These are phyloP conservation scores for Botrytis fragariae DNA, from an alignment of 2,329 filamentous ascomycete species.

Conservation along the genomic window DNA sequence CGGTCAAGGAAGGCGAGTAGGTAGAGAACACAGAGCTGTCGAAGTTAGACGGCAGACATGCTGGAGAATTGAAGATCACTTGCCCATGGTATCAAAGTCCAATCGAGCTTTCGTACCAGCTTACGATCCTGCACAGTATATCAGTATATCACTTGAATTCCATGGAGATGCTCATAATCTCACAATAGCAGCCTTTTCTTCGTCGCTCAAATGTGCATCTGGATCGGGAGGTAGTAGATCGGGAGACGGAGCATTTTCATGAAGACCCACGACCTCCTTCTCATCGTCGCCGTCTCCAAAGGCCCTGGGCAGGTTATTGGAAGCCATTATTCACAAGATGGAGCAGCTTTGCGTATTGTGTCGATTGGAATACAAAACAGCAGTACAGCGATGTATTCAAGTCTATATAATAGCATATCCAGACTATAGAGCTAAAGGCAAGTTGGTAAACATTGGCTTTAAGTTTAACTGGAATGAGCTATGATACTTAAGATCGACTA, in stretches of 20 bases:
- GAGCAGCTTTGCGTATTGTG: not conserved
- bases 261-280: slow-evolving; percentile 5
- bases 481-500: not conserved
- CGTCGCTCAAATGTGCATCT: slow-evolving; percentile 62
- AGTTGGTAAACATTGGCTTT: not conserved
- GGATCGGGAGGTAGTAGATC: slow-evolving; percentile 45
- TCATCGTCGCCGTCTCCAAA: slow-evolving; percentile 9
- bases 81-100: slow-evolving; percentile 58
- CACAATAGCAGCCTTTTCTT: slow-evolving; percentile 61
- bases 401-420: not conserved
- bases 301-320: not conserved
- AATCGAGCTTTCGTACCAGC: slow-evolving; percentile 60
- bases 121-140: slow-evolving; percentile 53
- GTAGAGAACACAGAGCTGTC: slow-evolving; percentile 67
- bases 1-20: slow-evolving; percentile 71
- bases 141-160: not conserved
- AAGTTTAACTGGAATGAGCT: not conserved
- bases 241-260: not conserved
- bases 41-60: slow-evolving; percentile 22
- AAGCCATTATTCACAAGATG: not conserved
- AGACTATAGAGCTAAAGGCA: not conserved
- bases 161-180: slow-evolving; percentile 28
- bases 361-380: not conserved
- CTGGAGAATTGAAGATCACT: slow-evolving; percentile 18
- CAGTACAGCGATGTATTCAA: not conserved